phyloP scores from a whole-genome alignment of 352 stramenopile genomes.

The Globisporangium nodosum region DNA sequence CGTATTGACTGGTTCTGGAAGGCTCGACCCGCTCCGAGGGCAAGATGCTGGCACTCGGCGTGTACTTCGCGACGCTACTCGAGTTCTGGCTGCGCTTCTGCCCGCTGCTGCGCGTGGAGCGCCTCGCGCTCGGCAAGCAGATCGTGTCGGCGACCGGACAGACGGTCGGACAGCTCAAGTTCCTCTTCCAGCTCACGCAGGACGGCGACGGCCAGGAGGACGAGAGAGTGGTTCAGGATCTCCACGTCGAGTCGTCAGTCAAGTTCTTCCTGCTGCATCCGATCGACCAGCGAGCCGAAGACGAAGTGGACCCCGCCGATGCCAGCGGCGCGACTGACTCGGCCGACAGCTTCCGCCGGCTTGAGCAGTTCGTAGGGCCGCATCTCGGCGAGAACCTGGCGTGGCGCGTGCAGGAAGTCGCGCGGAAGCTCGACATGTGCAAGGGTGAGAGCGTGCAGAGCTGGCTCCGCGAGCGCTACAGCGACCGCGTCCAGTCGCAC shows the following conservation, averaged over 20 bases:
- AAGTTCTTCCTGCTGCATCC: constrained; percentile 75
- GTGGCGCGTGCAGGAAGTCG: constrained; percentile 63
- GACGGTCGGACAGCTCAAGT: constrained; percentile 73
- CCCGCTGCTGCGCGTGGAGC: constrained; percentile 29
- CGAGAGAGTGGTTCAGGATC: background rate
- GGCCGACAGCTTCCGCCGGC: constrained; percentile 12
- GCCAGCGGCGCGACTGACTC: background rate
- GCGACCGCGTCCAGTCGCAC: constrained; percentile 40
- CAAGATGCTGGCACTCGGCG: constrained; percentile 42
- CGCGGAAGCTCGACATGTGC: constrained; percentile 59
- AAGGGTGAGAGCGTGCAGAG: constrained; percentile 39
- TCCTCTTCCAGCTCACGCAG: constrained; percentile 42
- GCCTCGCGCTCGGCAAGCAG: constrained; percentile 50
- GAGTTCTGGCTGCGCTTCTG: constrained; percentile 67
- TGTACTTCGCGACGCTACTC: constrained; percentile 67
- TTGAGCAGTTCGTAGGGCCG: constrained; percentile 69
- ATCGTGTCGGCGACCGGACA: constrained; percentile 55
- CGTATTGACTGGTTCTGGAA: constrained; percentile 3
- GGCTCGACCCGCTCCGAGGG: constrained; percentile 27
- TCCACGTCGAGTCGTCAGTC: constrained; percentile 73
- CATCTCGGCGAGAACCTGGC: constrained; percentile 71
- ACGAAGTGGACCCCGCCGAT: too few species aligned
- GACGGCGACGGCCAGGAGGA: constrained; percentile 11
- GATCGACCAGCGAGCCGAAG: constrained; percentile 7
- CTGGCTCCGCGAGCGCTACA: constrained; percentile 53